Evolutionary conservation across 179 eudicot genomes (phyloP), one percentile per base, ranked within the genome.

Genomic region (Drosera spatulata): DNA sequence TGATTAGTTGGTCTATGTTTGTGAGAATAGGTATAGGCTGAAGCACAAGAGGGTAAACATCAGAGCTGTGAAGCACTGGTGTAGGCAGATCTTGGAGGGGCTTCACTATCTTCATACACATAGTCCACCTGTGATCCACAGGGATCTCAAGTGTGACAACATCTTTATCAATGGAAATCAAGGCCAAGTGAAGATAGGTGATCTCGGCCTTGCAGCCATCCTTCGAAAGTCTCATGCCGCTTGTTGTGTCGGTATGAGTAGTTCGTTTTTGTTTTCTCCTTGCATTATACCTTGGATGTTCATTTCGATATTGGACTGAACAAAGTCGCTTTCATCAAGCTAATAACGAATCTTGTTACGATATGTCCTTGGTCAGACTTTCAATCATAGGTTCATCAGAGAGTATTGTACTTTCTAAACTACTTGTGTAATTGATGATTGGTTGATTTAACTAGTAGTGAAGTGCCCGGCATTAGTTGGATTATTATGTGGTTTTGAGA

Each of bases 161-260:
- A 80, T 91, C 55, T 87, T 91, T 70, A 91, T 91, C 4, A 91
- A 91, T 68, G 97, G 97, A 3, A 91, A 91, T 63, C 86, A 83
- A 46, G 97, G 97, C 9, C 96, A 91, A 79, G 88, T 91, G 53
- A 91, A 91, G 67, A 91, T 91, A 65, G 97, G 97, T 63, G 97
- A 91, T 63, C 75, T 91, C 55, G 97, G 97, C 65, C 79, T 91
- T 63, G 97, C 97, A 15, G 88, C 91, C 41, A 87, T 91, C 66
- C 91, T 87, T 69, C 82, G 68, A 55, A 85, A 82, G 63, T 90
- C 97, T 10, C 85, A 80, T 55, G 80, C 96, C 44, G 97, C 97
- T 79, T 96, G 85, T 53, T 87, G 97, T 71, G 97, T 91, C 72
- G 85, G 87, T 73, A 96, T 22, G 33, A 0, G 33, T 22, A 22